phyloP scores from a whole-genome alignment of 192 early-diverging fungal species.

The Gonapodya prolifera region DNA sequence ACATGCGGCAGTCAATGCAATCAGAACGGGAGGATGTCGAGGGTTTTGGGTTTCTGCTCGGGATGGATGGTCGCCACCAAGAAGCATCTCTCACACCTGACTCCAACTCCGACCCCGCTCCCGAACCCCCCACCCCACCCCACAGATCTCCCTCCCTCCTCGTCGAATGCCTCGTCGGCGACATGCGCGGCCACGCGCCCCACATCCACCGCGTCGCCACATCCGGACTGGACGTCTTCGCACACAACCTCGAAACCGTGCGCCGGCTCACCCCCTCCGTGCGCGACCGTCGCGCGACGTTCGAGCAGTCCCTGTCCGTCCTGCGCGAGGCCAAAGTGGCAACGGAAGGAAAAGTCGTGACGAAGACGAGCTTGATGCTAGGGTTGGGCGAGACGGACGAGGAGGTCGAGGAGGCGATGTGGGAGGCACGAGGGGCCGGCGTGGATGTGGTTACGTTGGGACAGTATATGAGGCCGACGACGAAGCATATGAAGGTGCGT shows the following conservation, averaged over 20 bases:
- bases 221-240: constrained; percentile 93
- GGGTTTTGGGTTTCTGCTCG: no score
- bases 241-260: constrained; percentile 97
- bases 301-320: constrained; percentile 81
- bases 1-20: no score
- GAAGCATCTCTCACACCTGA: no score
- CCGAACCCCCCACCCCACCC: neutral
- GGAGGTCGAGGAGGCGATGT: constrained; percentile 74
- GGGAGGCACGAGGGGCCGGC: constrained; percentile 54
- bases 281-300: constrained; percentile 82
- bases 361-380: constrained; percentile 97
- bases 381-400: constrained; percentile 92
- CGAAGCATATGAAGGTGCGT: constrained; percentile 92
- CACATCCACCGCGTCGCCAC: constrained; percentile 68
- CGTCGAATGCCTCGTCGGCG: constrained; percentile 93
- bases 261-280: constrained; percentile 79
- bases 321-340: constrained; percentile 75
- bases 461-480: constrained; percentile 99
- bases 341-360: constrained; percentile 68
- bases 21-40: no score
- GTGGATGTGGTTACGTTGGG: constrained; percentile 94
- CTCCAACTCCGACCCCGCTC: neutral
- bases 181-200: constrained; percentile 70
- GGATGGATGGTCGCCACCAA: no score
- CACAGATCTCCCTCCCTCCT: constrained; percentile 75